Evolutionary conservation across 2,329 filamentous ascomycete genomes (phyloP).

Genomic region (Xylaria sp.): DNA sequence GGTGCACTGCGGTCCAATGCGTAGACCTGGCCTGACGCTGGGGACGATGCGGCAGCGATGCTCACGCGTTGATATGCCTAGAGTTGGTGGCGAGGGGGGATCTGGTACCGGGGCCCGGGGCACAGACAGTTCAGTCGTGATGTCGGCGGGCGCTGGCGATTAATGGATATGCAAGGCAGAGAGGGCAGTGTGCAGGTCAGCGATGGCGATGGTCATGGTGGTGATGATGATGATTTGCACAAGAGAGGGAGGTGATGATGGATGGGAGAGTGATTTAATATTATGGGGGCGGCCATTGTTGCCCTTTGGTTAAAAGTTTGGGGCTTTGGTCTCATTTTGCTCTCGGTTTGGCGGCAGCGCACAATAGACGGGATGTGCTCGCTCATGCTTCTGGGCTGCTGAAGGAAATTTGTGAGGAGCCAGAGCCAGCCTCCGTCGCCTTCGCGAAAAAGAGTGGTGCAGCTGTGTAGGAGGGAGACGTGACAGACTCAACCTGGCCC

Average conservation of each 20-base stretch:
- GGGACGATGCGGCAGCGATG: constrained; percentile 27
- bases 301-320: constrained; percentile 49
- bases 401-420: constrained; percentile 45
- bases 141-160: constrained; percentile 38
- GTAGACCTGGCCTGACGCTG: constrained; percentile 6
- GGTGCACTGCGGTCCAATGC: constrained; percentile 17
- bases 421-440: constrained; percentile 43
- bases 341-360: constrained; percentile 46
- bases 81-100: constrained; percentile 25
- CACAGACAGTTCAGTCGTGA: constrained; percentile 28
- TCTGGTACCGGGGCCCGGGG: constrained; percentile 13
- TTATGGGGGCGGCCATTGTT: constrained; percentile 53
- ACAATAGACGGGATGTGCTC: constrained; percentile 46
- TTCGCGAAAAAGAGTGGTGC: constrained; percentile 43
- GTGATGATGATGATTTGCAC: constrained; percentile 35
- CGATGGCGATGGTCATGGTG: constrained; percentile 2
- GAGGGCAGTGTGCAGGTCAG: constrained; percentile 26
- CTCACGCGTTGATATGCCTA: constrained; percentile 14
- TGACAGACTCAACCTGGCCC: constrained; percentile 37
- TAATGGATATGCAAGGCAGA: constrained; percentile 37
- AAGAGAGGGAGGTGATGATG: constrained; percentile 40
- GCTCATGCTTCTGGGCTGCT: constrained; percentile 46
- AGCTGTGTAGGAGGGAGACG: constrained; percentile 34
- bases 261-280: constrained; percentile 45
- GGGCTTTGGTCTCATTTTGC: constrained; percentile 53